phyloP scores from a whole-genome alignment of 2,329 filamentous ascomycete genomes.

The Penicillium sclerotigenum region DNA sequence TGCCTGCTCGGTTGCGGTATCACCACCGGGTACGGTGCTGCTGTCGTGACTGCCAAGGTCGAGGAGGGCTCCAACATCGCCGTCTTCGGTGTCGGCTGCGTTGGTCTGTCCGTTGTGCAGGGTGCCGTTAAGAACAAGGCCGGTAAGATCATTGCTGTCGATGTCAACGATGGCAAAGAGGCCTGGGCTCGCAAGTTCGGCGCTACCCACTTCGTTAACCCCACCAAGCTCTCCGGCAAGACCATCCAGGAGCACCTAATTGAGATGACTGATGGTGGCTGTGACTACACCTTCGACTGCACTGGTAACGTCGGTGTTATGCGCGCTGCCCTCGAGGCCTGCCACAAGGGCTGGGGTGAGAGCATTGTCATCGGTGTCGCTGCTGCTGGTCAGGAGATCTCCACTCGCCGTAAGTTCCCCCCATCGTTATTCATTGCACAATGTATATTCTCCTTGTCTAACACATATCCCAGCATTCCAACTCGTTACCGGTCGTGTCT shows the following conservation, averaged over 20 bases:
- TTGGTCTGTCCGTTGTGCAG: constrained; percentile 92
- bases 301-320: constrained; percentile 96
- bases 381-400: constrained; percentile 92
- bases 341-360: constrained; percentile 99
- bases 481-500: constrained; percentile 93
- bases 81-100: constrained; percentile 92
- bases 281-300: constrained; percentile 99
- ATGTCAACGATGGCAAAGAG: constrained; percentile 87
- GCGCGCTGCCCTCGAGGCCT: constrained; percentile 92
- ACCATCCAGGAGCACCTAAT: constrained; percentile 88
- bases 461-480: constrained; percentile 74
- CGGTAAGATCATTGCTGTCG: constrained; percentile 59
- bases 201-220: constrained; percentile 95
- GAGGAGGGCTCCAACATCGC: constrained; percentile 88
- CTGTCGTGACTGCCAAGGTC: constrained; percentile 85
- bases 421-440: constrained; percentile 4
- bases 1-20: constrained; percentile 97
- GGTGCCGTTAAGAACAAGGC: constrained; percentile 84
- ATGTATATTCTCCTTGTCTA: constrained; percentile 8
- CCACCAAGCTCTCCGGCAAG: constrained; percentile 69
- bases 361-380: constrained; percentile 97
- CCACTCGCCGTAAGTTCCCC: constrained; percentile 74
- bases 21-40: constrained; percentile 96
- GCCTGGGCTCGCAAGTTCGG: constrained; percentile 92
- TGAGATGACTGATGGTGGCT: constrained; percentile 96